phyloP scores from a whole-genome alignment of 805 yeast species.

The Blastobotrys robertii region DNA sequence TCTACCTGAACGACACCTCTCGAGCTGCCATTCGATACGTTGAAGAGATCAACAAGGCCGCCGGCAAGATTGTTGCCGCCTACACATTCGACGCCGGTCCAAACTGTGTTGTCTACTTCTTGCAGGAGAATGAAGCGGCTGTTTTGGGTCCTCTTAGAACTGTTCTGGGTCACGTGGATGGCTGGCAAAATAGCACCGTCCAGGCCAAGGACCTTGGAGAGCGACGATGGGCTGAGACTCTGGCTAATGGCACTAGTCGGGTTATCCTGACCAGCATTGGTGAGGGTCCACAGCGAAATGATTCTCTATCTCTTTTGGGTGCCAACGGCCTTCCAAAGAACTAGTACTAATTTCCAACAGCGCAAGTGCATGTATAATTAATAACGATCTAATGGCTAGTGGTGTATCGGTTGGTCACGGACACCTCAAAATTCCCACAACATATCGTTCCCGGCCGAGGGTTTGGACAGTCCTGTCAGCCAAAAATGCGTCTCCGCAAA shows the following conservation, averaged over 20 bases:
- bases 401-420: no score
- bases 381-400: no score
- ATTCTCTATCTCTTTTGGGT: no score
- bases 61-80: slow-evolving; percentile 68
- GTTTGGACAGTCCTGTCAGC: no score
- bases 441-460: no score
- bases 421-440: no score
- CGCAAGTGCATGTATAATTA: no score
- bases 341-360: no score
- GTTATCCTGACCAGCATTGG: slow-evolving; percentile 83
- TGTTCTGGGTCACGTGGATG: slow-evolving; percentile 48
- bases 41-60: slow-evolving; percentile 62
- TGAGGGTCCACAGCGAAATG: slow-evolving; percentile 55
- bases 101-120: slow-evolving; percentile 91
- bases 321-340: no score
- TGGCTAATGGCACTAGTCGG: slow-evolving; percentile 65
- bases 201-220: slow-evolving; percentile 28
- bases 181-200: slow-evolving; percentile 48
- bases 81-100: slow-evolving; percentile 99
- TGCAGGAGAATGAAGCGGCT: slow-evolving; percentile 58
- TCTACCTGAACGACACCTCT: slow-evolving; percentile 86
- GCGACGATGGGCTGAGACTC: slow-evolving; percentile 37
- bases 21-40: slow-evolving; percentile 69
- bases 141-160: slow-evolving; percentile 62
- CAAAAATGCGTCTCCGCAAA: no score